Percentiles rank a stretch among this genome's conserved stretches.
phyloP scores from a whole-genome alignment of 176 grass and related monocot genomes.

The Triticum monococcum region DNA sequence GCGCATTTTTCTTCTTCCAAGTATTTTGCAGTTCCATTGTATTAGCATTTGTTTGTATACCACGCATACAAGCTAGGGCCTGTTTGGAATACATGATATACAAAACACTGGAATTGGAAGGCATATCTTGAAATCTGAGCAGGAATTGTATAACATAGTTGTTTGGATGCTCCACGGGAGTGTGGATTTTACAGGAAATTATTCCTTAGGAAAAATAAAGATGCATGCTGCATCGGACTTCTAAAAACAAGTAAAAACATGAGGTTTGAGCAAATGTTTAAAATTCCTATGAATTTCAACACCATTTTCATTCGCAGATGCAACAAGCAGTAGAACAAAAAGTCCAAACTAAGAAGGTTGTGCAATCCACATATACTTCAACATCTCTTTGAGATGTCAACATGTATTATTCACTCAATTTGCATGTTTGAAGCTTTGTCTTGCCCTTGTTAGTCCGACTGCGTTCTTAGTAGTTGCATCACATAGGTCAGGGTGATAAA shows the following conservation, averaged over 20 bases:
- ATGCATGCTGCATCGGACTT: neutral
- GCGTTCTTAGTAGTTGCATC: neutral
- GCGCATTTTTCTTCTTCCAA: neutral
- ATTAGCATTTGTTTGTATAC: neutral
- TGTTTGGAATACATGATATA: neutral
- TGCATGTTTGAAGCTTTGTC: neutral
- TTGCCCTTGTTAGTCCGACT: neutral
- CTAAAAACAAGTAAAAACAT: neutral
- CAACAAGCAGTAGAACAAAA: too few relatives aligned
- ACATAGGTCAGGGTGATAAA: neutral
- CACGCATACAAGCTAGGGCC: neutral
- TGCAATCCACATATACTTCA: neutral
- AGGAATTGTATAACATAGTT: neutral
- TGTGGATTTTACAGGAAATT: neutral
- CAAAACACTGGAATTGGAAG: neutral
- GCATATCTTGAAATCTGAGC: neutral
- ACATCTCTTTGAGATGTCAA: neutral
- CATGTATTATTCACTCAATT: neutral
- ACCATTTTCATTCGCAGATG: too few relatives aligned
- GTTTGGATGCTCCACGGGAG: neutral
- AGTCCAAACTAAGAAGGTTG: too few relatives aligned
- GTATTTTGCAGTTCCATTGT: neutral
- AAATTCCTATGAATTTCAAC: neutral
- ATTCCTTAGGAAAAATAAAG: neutral
- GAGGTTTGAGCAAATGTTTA: neutral